These are phyloP conservation scores for Symmetrospora coprosmae DNA, from an alignment of 768 basidiomycete species.

Conservation along the genomic window DNA sequence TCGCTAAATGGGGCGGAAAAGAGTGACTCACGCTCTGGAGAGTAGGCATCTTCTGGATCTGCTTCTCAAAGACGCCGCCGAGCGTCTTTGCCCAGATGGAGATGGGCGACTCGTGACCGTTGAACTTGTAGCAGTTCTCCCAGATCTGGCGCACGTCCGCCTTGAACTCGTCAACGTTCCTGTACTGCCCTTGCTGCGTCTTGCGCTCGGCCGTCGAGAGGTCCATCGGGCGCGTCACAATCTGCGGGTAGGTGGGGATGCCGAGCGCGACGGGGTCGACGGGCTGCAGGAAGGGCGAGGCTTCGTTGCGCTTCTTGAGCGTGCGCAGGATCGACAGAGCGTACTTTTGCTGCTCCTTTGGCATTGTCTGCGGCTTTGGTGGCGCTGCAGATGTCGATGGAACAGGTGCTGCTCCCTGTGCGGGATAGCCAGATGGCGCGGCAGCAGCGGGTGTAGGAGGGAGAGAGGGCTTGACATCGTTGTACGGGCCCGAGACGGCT, in stretches of 20 bases:
- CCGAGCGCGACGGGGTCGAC: slow-evolving; percentile 64
- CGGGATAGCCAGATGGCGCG: background rate
- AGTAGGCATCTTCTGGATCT: slow-evolving; percentile 63
- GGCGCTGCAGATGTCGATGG: background rate
- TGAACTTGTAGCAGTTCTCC: slow-evolving; percentile 76
- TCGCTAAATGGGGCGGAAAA: background rate
- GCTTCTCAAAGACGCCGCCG: slow-evolving; percentile 73
- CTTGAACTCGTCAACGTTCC: slow-evolving; percentile 57
- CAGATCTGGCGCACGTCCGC: slow-evolving; percentile 76
- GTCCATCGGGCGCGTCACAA: slow-evolving; percentile 89
- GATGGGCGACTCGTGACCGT: slow-evolving; percentile 68
- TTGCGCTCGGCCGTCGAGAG: slow-evolving; percentile 82
- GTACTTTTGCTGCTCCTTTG: slow-evolving; percentile 61
- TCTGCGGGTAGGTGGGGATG: slow-evolving; percentile 66
- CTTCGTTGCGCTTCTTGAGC: slow-evolving; percentile 75
- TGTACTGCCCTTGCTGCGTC: slow-evolving; percentile 39
- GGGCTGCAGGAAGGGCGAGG: slow-evolving; percentile 63
- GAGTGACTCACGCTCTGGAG: slow-evolving; percentile 16
- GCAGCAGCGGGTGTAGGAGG: background rate
- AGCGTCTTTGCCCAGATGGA: slow-evolving; percentile 65
- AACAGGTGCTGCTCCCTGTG: background rate
- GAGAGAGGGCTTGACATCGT: background rate
- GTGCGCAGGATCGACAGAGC: slow-evolving; percentile 60
- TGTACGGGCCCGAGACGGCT: too few relatives aligned
- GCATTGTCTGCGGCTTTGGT: slow-evolving; percentile 38